Conservation (phyloP, 805 yeast genomes). For the Yarrowia sp. region DNA sequence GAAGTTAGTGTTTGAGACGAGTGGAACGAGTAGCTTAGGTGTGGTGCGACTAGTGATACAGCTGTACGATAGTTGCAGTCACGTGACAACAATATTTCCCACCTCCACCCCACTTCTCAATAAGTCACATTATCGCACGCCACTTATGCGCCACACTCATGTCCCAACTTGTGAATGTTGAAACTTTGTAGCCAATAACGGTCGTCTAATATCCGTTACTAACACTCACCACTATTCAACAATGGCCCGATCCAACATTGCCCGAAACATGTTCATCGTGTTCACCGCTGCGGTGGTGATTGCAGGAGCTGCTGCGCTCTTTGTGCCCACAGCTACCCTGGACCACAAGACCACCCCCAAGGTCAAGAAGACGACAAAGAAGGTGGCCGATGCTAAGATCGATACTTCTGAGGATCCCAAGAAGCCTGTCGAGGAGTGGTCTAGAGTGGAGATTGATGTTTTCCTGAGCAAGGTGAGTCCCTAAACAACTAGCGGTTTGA, state of each 20-base stretch:
- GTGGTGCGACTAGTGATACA: too few species aligned
- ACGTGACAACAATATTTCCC: too few species aligned
- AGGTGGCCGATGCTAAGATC: slow-evolving; percentile 1
- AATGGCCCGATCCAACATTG: slow-evolving; percentile 9
- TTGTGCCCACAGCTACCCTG: slow-evolving; percentile 24
- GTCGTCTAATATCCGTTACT: background rate
- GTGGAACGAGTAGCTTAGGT: too few species aligned
- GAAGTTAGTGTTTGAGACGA: too few species aligned
- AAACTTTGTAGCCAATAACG: slow-evolving; percentile 24
- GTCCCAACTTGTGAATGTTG: slow-evolving; percentile 8
- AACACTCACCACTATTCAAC: background rate
- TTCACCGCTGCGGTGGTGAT: slow-evolving; percentile 16
- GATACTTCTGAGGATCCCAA: slow-evolving; percentile 25
- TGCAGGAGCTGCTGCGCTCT: slow-evolving; percentile 17
- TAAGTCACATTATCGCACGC: background rate
- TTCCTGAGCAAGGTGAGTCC: slow-evolving; percentile 25
- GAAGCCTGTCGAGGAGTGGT: slow-evolving; percentile 21
- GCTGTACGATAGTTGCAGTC: too few species aligned
- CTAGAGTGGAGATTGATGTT: slow-evolving; percentile 8
- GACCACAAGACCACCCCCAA: slow-evolving; percentile 13
- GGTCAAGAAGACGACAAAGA: slow-evolving; percentile 16
- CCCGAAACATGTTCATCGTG: slow-evolving; percentile 12
- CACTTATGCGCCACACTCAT: background rate
- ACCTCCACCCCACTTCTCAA: background rate
- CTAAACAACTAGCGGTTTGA: too few species aligned